Evolutionary conservation across 1,139 yeast species (phyloP).

Genomic region (Meyerozyma carpophila): DNA sequence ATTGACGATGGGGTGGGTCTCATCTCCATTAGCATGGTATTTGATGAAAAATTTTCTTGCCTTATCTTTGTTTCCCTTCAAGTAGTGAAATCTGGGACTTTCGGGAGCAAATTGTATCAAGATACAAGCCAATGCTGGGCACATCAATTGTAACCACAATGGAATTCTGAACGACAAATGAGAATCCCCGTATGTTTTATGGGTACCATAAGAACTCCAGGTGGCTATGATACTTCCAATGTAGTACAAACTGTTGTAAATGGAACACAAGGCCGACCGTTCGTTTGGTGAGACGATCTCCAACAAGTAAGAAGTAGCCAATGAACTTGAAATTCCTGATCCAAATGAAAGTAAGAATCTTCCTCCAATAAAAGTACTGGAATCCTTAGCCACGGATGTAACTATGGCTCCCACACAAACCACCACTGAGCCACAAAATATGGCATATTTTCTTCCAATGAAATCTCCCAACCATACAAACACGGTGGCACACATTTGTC

Average conservation of each 20-base stretch:
- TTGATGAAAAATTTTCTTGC: slow-evolving; percentile 27
- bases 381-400: slow-evolving; percentile 16
- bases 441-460: slow-evolving; percentile 13
- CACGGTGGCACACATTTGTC: slow-evolving; percentile 12
- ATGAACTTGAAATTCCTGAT: not conserved
- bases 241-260: slow-evolving; percentile 9
- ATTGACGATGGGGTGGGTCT: slow-evolving; percentile 11
- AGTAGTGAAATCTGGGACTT: slow-evolving; percentile 51
- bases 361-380: slow-evolving; percentile 17
- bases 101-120: slow-evolving; percentile 18
- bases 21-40: slow-evolving; percentile 17
- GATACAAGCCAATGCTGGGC: too few relatives aligned
- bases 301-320: not conserved
- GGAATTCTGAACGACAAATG: too few relatives aligned
- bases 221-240: slow-evolving; percentile 20
- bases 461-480: slow-evolving; percentile 8
- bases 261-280: slow-evolving; percentile 3
- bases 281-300: not conserved
- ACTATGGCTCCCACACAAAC: slow-evolving; percentile 6
- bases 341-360: slow-evolving; percentile 15
- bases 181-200: slow-evolving; percentile 12
- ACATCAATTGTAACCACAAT: too few relatives aligned
- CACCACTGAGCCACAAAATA: slow-evolving; percentile 2
- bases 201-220: slow-evolving; percentile 21
- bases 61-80: slow-evolving; percentile 27